phyloP scores from a whole-genome alignment of 2,329 filamentous ascomycete species.

The Pyrenophora seminiperda region DNA sequence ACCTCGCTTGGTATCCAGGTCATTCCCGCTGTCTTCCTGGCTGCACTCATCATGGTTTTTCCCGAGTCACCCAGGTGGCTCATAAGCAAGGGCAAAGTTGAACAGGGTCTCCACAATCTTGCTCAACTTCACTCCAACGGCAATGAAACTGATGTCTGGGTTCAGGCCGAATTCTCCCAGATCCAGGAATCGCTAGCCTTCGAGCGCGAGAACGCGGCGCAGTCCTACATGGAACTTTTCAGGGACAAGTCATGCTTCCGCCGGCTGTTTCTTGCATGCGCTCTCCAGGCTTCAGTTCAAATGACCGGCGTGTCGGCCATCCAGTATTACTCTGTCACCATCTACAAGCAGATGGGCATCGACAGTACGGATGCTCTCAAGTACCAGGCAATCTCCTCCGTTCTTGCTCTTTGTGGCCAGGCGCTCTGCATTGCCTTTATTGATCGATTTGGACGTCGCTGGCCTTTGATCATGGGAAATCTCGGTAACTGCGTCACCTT shows the following conservation, averaged over 20 bases:
- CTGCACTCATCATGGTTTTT: constrained; percentile 71
- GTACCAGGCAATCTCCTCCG: constrained; percentile 76
- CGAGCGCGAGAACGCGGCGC: constrained; percentile 71
- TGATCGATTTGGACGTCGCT: constrained; percentile 72
- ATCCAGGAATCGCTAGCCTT: constrained; percentile 69
- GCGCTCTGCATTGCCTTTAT: constrained; percentile 71
- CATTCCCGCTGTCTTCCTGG: constrained; percentile 68
- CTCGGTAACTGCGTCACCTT: constrained; percentile 73
- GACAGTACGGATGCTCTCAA: constrained; percentile 67
- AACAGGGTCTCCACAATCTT: constrained; percentile 69
- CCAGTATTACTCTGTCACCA: constrained; percentile 73
- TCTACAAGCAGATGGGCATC: constrained; percentile 74
- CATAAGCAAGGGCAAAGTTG: constrained; percentile 70
- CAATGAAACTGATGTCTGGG: constrained; percentile 68
- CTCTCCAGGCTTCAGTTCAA: constrained; percentile 72
- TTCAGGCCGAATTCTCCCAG: constrained; percentile 72
- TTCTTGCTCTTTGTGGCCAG: constrained; percentile 72
- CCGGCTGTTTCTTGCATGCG: constrained; percentile 70
- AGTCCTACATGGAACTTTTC: constrained; percentile 73
- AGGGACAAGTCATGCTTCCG: constrained; percentile 69
- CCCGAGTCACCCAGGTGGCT: constrained; percentile 73
- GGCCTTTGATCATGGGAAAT: constrained; percentile 74
- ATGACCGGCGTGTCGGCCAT: constrained; percentile 71
- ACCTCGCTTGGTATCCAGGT: constrained; percentile 72
- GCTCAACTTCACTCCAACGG: constrained; percentile 73